Evolutionary conservation across 2,329 filamentous ascomycete genomes (phyloP), one percentile per base, ranked within the genome.

Genomic region (Colletotrichum tanaceti): DNA sequence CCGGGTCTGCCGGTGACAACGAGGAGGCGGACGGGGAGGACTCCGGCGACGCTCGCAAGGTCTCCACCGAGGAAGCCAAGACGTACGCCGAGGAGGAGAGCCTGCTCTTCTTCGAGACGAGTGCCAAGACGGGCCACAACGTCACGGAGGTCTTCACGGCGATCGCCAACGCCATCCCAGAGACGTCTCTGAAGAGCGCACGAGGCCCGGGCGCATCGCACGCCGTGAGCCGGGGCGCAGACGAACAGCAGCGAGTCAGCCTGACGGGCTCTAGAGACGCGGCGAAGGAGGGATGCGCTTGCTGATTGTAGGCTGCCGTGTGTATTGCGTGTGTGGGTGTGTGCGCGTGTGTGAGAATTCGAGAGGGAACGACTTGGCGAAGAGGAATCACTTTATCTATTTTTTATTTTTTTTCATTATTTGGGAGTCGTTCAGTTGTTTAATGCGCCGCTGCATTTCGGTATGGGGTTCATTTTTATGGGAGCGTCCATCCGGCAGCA

Each of bases 91-190:
- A 98, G 73, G 95, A 98, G 80, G 96, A 99, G 81, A 89, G 91
- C 63, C 83, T 99, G 73, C 81, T 99, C 72, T 99, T 99, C 84
- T 98, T 98, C 79, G 96, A 99, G 85, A 99, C 96, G 18, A 97
- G 93, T 78, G 96, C 96, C 55, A 99, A 99, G 89, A 96, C 93
- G 4, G 96, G 96, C 32, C 88, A 92, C 77, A 98, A 98, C 79
- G 96, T 99, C 46, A 90, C 91, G 61, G 95, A 98, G 75, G 96
- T 99, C 39, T 99, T 99, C 78, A 98, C 94, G 53, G 96, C 96
- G 39, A 99, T 99, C 78, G 96, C 96, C 69, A 98, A 98, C 78
- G 94, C 94, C 47, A 99, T 99, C 75, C 96, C 96, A 1, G 96
- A 99, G 85, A 97, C 94, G 60, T 97, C 93, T 71, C 84, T 98